Base-by-base conservation (phyloP, 768 basidiomycete genomes). In the Dacryopinax spathularia region DNA sequence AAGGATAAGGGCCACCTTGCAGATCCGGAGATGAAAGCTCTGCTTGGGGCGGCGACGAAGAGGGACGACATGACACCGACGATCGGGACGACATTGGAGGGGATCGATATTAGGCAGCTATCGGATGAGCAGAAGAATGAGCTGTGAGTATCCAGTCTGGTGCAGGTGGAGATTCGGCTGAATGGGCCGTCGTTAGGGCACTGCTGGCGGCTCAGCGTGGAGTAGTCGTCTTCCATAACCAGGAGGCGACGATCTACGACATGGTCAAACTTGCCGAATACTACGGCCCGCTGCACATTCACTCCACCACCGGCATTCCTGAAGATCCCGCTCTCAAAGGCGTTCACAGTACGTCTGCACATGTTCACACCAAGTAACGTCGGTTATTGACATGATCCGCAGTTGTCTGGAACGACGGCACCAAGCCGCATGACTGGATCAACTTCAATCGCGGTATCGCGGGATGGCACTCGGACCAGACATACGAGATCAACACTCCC, bases 271-370 rank as follows among this genome's bases (percentile, higher is more conserved):
- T 60, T 29, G 60, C 33, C 33, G 33, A 36, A 10, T 36, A 60
- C 34, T 60, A 16, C 31, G 60, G 60, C 3, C 69, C 7, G 34
- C 35, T 69, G 22, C 74, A 75, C 65, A 70, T 67, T 33, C 74
- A 75, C 64, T 66, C 74, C 6, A 74, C 73, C 25, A 73, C 73
- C 39, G 74, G 71, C n/a, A 69, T 72, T 1, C 74, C 74, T 20
- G 65, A 69, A 15, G 66, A 70, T 63, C 68, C 66, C 2, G 73
- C 70, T 56, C 62, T 65, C 3, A 62, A 63, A 34, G 66, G 65
- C 56, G 66, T 67, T 15, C 66, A 67, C 33, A 56, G 48, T 56
- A 20, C 16, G 39, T 18, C 18, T 29, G 13, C 9, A 56, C 29
- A 3, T 31, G 25, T 31, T 20, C 20, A 56, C 9, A 15, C 10